A percentile compares a stretch with the other conserved stretches of the same genome.
phyloP scores from a whole-genome alignment of 2,329 filamentous ascomycete species.

The Apiospora malaysiana region DNA sequence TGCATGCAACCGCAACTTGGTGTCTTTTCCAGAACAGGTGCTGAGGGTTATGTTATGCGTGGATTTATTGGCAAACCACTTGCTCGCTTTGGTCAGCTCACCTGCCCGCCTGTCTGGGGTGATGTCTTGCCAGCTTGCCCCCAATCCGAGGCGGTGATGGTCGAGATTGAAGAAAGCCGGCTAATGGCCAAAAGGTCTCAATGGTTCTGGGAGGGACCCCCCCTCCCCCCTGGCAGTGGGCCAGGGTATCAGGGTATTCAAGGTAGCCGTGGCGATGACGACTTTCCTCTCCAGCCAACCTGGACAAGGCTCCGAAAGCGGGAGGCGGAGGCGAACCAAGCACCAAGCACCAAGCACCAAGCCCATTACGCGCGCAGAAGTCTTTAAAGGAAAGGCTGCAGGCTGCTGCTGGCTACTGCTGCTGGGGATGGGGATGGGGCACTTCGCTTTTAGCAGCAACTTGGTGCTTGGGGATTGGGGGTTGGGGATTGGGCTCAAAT shows the following conservation, averaged over 20 bases:
- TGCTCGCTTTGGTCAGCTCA: background rate
- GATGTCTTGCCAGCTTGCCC: conserved; percentile 16
- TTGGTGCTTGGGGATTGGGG: too few relatives aligned
- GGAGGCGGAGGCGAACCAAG: conserved; percentile 38
- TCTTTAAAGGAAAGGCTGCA: conserved; percentile 6
- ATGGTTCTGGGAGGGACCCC: conserved; percentile 25
- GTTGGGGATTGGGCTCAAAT: background rate
- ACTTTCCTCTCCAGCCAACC: conserved; percentile 27
- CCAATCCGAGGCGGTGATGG: conserved; percentile 11
- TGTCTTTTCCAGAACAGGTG: background rate
- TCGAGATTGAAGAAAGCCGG: background rate
- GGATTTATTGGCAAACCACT: background rate
- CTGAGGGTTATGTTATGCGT: background rate
- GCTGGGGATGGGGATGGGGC: background rate
- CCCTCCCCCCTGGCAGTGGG: background rate
- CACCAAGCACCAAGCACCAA: background rate
- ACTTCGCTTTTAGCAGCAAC: too few relatives aligned
- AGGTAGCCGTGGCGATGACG: conserved; percentile 32
- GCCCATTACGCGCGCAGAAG: conserved; percentile 16
- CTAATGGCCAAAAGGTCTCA: background rate
- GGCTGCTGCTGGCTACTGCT: background rate
- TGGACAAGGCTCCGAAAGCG: conserved; percentile 42
- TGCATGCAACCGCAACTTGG: background rate
- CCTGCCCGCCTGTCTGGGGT: conserved; percentile 15
- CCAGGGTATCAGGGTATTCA: background rate